Evolutionary conservation across 1,139 yeast genomes (phyloP).

Genomic region (Sugiyamaella grinbergsii): DNA sequence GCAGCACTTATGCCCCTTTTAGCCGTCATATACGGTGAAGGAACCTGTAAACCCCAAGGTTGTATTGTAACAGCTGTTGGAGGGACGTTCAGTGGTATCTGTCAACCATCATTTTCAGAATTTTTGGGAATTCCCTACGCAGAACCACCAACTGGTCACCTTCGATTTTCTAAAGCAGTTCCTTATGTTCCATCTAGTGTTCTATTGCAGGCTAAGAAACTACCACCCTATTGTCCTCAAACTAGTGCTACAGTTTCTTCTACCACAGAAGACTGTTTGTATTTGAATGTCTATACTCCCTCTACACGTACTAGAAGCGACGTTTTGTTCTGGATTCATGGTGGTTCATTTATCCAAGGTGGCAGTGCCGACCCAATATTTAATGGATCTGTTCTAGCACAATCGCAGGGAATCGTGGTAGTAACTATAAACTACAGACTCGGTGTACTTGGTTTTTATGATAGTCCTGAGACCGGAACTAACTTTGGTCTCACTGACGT

Average conservation of each 20-base stretch:
- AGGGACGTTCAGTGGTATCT: too few relatives aligned
- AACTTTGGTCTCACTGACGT: conserved; percentile 45
- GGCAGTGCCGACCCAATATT: conserved; percentile 40
- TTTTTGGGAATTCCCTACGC: conserved; percentile 16
- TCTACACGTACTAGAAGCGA: conserved; percentile 2
- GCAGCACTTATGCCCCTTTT: conserved; percentile 3
- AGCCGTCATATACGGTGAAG: conserved; percentile 6
- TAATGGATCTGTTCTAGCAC: conserved; percentile 40
- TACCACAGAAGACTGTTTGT: conserved; percentile 36
- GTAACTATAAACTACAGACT: conserved; percentile 46
- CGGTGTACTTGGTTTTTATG: conserved; percentile 42
- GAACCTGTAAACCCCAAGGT: too few relatives aligned
- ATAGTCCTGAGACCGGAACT: conserved; percentile 32
- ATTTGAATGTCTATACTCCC: conserved; percentile 37
- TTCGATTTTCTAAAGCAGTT: conserved; percentile 8
- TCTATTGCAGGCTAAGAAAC: background rate
- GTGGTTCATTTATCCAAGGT: conserved; percentile 44
- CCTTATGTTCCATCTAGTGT: background rate
- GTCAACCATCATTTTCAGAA: conserved; percentile 14
- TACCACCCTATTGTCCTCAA: conserved; percentile 34
- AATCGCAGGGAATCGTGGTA: conserved; percentile 40
- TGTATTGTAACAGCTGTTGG: too few relatives aligned
- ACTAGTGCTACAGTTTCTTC: conserved; percentile 8
- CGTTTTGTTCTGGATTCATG: conserved; percentile 46
- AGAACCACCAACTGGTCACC: conserved; percentile 11